These are phyloP conservation scores for Chaetomium globosum DNA, from an alignment of 2,329 filamentous ascomycete species.

Conservation along the genomic window DNA sequence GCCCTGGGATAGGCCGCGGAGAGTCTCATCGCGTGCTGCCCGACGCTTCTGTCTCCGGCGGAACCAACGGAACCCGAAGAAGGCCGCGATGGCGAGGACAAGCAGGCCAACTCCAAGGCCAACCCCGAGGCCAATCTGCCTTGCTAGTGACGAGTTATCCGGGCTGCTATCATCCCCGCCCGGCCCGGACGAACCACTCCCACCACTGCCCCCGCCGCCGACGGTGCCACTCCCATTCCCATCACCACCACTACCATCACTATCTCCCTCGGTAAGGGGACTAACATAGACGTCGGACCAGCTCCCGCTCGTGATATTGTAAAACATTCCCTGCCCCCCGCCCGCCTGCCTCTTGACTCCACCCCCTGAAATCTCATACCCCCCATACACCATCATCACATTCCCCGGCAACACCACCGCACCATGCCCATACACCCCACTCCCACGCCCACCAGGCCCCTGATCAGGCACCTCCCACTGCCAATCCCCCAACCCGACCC, in stretches of 20 bases:
- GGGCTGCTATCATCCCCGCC: slow-evolving; percentile 12
- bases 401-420: slow-evolving; percentile 66
- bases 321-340: slow-evolving; percentile 46
- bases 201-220: slow-evolving; percentile 8
- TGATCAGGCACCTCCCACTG: slow-evolving; percentile 65
- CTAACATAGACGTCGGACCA: slow-evolving; percentile 58
- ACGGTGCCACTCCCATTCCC: slow-evolving; percentile 9
- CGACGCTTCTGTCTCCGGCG: slow-evolving; percentile 48
- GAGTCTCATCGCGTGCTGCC: slow-evolving; percentile 48
- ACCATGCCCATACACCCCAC: slow-evolving; percentile 64
- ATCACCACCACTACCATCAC: slow-evolving; percentile 7
- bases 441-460: slow-evolving; percentile 32
- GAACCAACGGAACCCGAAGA: slow-evolving; percentile 47
- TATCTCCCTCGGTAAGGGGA: slow-evolving; percentile 38
- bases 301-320: slow-evolving; percentile 60
- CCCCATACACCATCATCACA: slow-evolving; percentile 69
- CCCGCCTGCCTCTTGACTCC: slow-evolving; percentile 43
- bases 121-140: slow-evolving; percentile 62
- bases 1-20: slow-evolving; percentile 55
- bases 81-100: slow-evolving; percentile 49
- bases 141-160: slow-evolving; percentile 33
- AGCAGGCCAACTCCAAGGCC: slow-evolving; percentile 66
- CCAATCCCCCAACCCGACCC: slow-evolving; percentile 74
- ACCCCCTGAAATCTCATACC: slow-evolving; percentile 52
- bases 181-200: neutral